phyloP scores from a whole-genome alignment of 2,329 filamentous ascomycete genomes.

The Fusarium sp. region DNA sequence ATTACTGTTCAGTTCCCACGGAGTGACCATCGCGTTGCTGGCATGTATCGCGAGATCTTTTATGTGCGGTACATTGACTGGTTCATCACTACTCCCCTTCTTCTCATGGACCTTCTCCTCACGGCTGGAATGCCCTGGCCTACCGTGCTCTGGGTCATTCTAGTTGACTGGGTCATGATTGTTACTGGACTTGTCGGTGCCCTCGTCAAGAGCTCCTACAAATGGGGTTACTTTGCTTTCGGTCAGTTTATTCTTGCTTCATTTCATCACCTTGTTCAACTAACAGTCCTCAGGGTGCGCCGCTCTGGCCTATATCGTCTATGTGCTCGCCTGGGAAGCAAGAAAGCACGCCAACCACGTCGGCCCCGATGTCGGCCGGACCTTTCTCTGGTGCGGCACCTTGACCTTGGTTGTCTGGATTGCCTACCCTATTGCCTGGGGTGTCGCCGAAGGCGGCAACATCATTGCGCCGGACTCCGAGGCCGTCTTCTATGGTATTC shows the following conservation, averaged over 20 bases:
- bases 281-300: slow-evolving; percentile 47
- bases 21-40: slow-evolving; percentile 52
- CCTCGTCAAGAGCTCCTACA: slow-evolving; percentile 61
- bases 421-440: slow-evolving; percentile 65
- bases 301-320: slow-evolving; percentile 59
- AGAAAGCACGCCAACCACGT: slow-evolving; percentile 63
- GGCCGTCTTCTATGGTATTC: slow-evolving; percentile 74
- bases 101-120: slow-evolving; percentile 71
- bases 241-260: slow-evolving; percentile 30
- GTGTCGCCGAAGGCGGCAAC: slow-evolving; percentile 64
- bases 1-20: slow-evolving; percentile 64
- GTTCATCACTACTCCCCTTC: slow-evolving; percentile 69
- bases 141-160: slow-evolving; percentile 61
- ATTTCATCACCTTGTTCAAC: rapidly evolving
- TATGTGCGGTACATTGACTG: slow-evolving; percentile 64
- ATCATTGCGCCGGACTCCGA: slow-evolving; percentile 70
- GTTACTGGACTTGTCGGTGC: slow-evolving; percentile 59
- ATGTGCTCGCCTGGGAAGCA: slow-evolving; percentile 55
- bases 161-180: slow-evolving; percentile 60
- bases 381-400: slow-evolving; percentile 66
- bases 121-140: slow-evolving; percentile 67
- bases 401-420: slow-evolving; percentile 68
- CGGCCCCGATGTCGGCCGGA: slow-evolving; percentile 63
- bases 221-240: slow-evolving; percentile 67
- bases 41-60: slow-evolving; percentile 68